These are phyloP conservation scores for Fusarium euwallaceae DNA, from an alignment of 2,329 filamentous ascomycete genomes.

Conservation along the genomic window DNA sequence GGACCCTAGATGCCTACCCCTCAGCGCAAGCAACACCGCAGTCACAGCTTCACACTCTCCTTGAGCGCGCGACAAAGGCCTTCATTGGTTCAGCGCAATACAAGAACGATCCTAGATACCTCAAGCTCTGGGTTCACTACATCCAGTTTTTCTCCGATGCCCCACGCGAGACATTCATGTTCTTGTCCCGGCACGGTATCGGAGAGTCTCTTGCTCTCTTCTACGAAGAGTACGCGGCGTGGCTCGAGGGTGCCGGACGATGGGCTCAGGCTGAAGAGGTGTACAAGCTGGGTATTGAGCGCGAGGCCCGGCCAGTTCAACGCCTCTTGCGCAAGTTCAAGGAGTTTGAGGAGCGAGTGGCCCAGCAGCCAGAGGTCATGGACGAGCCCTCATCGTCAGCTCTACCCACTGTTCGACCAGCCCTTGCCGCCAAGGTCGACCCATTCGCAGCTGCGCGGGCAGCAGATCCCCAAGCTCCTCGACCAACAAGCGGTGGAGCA, in stretches of 20 bases:
- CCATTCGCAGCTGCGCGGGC: constrained; percentile 75
- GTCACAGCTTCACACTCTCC: constrained; percentile 88
- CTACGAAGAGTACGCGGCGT: constrained; percentile 96
- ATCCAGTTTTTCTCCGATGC: constrained; percentile 92
- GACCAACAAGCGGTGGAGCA: constrained; percentile 61
- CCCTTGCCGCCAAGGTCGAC: constrained; percentile 86
- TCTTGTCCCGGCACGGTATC: constrained; percentile 87
- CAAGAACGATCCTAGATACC: constrained; percentile 93
- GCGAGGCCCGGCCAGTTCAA: constrained; percentile 85
- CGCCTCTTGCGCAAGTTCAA: constrained; percentile 89
- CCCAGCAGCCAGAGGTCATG: constrained; percentile 72
- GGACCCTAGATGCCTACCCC: constrained; percentile 95
- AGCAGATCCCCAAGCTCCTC: constrained; percentile 76
- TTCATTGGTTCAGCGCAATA: constrained; percentile 90
- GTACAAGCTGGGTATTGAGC: constrained; percentile 89
- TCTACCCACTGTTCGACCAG: constrained; percentile 84
- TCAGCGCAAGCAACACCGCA: constrained; percentile 91
- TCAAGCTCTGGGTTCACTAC: constrained; percentile 95
- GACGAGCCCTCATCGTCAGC: constrained; percentile 86
- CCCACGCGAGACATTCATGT: constrained; percentile 93
- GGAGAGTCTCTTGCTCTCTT: constrained; percentile 90
- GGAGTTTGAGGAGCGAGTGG: constrained; percentile 86
- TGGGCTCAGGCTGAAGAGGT: constrained; percentile 96
- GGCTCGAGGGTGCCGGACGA: constrained; percentile 86
- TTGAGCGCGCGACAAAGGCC: constrained; percentile 92